A percentile compares a stretch with the other conserved stretches of the same genome.
Evolutionary conservation across 805 yeast genomes (phyloP).

Genomic region (Vanderwaltozyma polyspora): DNA sequence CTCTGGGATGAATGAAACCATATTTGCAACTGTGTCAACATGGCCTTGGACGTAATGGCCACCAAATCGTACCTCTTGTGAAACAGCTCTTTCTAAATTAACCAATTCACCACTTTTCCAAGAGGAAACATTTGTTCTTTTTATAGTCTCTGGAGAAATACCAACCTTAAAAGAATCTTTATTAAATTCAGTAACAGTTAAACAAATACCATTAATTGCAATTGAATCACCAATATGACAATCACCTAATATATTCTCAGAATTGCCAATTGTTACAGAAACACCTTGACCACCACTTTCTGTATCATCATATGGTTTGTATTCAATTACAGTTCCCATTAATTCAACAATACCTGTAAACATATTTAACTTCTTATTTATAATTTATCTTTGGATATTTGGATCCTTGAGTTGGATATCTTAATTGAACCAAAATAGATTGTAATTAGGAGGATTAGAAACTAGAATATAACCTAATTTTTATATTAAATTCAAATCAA

Average conservation of each 20-base stretch:
- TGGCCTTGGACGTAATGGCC: constrained; percentile 99
- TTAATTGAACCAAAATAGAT: too few relatives aligned
- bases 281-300: constrained; percentile 40
- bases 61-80: constrained; percentile 68
- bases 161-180: constrained; percentile 70
- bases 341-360: constrained; percentile 90
- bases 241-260: constrained; percentile 54
- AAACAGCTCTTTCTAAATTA: constrained; percentile 86
- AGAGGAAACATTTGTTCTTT: constrained; percentile 63
- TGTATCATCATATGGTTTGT: constrained; percentile 12
- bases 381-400: too few relatives aligned
- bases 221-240: constrained; percentile 92
- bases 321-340: constrained; percentile 43
- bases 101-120: constrained; percentile 51
- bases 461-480: too few relatives aligned
- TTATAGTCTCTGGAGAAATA: constrained; percentile 81
- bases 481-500: too few relatives aligned
- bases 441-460: too few relatives aligned
- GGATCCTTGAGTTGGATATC: too few relatives aligned
- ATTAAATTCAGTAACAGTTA: constrained; percentile 79
- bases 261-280: constrained; percentile 54
- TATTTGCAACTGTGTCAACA: constrained; percentile 76
- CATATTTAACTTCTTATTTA: constrained; percentile 38
- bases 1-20: constrained; percentile 44
- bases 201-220: constrained; percentile 77